Percentiles rank a stretch among this genome's conserved stretches.
Conservation (phyloP, 495 filamentous ascomycete species). For the Collariella sp. region DNA sequence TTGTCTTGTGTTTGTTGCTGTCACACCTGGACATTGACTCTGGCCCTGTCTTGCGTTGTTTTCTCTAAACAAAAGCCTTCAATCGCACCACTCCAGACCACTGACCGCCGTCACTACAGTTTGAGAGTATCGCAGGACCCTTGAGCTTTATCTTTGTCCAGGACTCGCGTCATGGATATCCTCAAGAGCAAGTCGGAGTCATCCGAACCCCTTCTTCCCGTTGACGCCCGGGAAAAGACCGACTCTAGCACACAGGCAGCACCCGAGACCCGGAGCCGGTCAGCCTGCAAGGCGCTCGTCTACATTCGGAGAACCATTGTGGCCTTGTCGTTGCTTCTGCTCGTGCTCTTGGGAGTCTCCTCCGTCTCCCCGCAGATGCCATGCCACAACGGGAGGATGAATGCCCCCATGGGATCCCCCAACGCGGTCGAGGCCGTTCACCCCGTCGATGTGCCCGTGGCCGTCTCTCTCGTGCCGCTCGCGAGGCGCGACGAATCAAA, state of each 20-base stretch:
- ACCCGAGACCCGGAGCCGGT: conserved; percentile 2
- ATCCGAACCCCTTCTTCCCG: conserved; percentile 6
- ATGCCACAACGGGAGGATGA: conserved; percentile 14
- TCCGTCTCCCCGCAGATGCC: conserved; percentile 6
- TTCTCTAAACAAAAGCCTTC: background rate
- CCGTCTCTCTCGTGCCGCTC: conserved; percentile 29
- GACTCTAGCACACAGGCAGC: background rate
- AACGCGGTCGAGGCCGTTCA: conserved; percentile 30
- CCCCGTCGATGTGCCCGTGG: conserved; percentile 24
- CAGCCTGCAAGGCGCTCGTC: conserved; percentile 20
- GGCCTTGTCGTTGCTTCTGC: conserved; percentile 23
- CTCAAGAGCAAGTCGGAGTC: conserved; percentile 8
- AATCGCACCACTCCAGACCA: background rate
- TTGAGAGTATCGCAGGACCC: background rate
- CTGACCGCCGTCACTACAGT: background rate
- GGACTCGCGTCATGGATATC: conserved; percentile 10
- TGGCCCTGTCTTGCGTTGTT: background rate
- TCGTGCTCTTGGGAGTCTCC: conserved; percentile 25
- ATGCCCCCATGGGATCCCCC: conserved; percentile 32
- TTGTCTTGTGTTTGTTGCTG: background rate
- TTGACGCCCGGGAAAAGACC: conserved; percentile 7
- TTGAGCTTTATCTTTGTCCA: background rate
- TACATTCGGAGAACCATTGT: conserved; percentile 20
- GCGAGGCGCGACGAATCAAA: conserved; percentile 28
- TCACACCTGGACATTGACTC: background rate